A percentile compares a stretch with the other conserved stretches of the same genome.
phyloP scores from a whole-genome alignment of 2,329 filamentous ascomycete genomes.

The Aspergillus piperis region DNA sequence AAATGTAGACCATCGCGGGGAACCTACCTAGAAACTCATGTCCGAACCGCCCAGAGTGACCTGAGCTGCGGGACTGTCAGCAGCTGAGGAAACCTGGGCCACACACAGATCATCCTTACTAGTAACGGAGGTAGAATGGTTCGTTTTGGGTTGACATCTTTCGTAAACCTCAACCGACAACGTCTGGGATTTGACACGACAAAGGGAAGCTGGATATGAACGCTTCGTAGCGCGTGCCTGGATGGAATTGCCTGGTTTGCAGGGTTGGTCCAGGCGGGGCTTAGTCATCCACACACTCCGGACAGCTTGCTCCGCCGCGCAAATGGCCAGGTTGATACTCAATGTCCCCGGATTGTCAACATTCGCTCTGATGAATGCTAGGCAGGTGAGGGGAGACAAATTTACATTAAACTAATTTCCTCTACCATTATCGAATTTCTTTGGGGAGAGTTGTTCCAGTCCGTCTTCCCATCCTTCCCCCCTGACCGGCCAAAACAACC shows the following conservation, averaged over 20 bases:
- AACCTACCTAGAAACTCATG: constrained; percentile 90
- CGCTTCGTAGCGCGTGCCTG: constrained; percentile 9
- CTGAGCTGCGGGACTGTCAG: constrained; percentile 68
- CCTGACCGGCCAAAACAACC: constrained; percentile 28
- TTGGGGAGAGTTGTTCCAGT: constrained; percentile 34
- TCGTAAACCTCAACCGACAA: constrained; percentile 19
- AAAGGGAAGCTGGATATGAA: constrained; percentile 12
- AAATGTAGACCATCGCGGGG: constrained; percentile 11
- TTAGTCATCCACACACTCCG: constrained; percentile 51
- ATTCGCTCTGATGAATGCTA: constrained; percentile 39
- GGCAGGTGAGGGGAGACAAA: constrained; percentile 40
- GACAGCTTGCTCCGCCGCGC: constrained; percentile 38
- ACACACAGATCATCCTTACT: constrained; percentile 61
- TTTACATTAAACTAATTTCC: constrained; percentile 31
- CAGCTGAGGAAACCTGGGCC: constrained; percentile 43
- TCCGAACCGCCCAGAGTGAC: constrained; percentile 94
- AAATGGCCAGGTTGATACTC: constrained; percentile 46
- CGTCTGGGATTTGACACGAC: constrained; percentile 6
- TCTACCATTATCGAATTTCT: constrained; percentile 23
- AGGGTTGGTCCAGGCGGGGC: constrained; percentile 27
- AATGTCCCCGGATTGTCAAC: constrained; percentile 34
- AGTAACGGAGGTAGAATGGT: constrained; percentile 95
- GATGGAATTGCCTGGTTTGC: constrained; percentile 15
- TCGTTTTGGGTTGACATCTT: constrained; percentile 70
- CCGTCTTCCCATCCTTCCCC: constrained; percentile 19